Conservation (phyloP, 2,329 filamentous ascomycete genomes). For the Emmonsia crescens region DNA sequence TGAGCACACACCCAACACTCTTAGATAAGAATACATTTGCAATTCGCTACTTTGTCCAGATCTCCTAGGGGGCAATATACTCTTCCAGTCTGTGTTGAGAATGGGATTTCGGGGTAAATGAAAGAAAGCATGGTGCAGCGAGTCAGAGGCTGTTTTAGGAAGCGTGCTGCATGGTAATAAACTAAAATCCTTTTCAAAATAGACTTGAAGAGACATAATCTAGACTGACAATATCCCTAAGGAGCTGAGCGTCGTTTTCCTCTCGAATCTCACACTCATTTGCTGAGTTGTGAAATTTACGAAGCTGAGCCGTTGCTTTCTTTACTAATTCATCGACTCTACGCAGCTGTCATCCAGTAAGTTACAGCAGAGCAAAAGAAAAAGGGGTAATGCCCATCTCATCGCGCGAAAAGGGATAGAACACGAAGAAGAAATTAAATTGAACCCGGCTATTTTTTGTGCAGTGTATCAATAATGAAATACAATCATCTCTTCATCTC, state of each 20-base stretch:
- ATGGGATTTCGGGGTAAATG: too few relatives aligned
- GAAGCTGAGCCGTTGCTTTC: neutral
- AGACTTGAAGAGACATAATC: too few relatives aligned
- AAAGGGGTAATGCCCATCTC: too few relatives aligned
- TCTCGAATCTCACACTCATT: neutral
- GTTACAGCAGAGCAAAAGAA: too few relatives aligned
- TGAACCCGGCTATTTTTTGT: neutral
- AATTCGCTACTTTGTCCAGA: neutral
- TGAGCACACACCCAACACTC: neutral
- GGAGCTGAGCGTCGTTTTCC: neutral
- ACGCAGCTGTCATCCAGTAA: too few relatives aligned
- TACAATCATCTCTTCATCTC: constrained; percentile 15
- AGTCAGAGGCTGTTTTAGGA: too few relatives aligned
- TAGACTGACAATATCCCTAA: too few relatives aligned
- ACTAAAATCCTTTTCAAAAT: too few relatives aligned
- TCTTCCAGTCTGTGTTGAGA: neutral
- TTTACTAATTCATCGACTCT: too few relatives aligned
- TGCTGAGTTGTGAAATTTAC: neutral
- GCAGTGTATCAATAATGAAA: constrained; percentile 14
- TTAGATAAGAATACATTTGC: neutral
- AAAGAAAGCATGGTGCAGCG: neutral
- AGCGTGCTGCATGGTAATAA: too few relatives aligned
- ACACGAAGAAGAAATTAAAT: neutral
- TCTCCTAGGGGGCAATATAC: neutral
- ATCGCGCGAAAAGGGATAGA: neutral